Percentiles rank a stretch among this genome's conserved stretches.
These are phyloP conservation scores for Calocybe cyanea DNA, from an alignment of 768 basidiomycete genomes.

Conservation along the genomic window DNA sequence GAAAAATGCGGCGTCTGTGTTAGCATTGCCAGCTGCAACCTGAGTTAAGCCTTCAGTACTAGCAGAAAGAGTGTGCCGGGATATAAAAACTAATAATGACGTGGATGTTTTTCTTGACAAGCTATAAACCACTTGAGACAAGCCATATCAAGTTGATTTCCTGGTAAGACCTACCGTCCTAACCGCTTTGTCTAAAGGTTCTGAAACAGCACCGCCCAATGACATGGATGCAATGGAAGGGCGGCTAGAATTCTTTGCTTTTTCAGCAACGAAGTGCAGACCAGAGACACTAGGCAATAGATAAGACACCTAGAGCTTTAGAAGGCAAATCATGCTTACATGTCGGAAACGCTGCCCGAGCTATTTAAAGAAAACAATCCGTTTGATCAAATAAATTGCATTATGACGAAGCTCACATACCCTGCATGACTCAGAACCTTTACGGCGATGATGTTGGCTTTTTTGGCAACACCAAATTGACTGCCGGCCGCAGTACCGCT, in stretches of 20 bases:
- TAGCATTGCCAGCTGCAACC: conserved; percentile 13
- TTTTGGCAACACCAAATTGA: conserved; percentile 31
- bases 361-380: background rate
- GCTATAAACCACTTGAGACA: conserved; percentile 10
- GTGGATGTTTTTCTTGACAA: conserved; percentile 25
- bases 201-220: conserved; percentile 1
- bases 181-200: conserved; percentile 6
- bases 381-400: background rate
- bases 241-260: background rate
- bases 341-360: conserved; percentile 7
- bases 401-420: background rate
- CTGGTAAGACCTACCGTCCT: background rate
- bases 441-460: conserved; percentile 7
- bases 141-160: no score
- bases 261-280: background rate
- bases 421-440: conserved; percentile 4
- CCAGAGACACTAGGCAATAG: background rate
- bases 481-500: conserved; percentile 30
- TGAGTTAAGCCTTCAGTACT: conserved; percentile 13
- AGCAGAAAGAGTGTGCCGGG: background rate
- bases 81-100: conserved; percentile 16
- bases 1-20: background rate
- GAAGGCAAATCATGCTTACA: background rate
- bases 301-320: background rate
- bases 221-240: conserved; percentile 9